phyloP scores from a whole-genome alignment of 2,329 filamentous ascomycete genomes.

The Talaromyces atroroseus region DNA sequence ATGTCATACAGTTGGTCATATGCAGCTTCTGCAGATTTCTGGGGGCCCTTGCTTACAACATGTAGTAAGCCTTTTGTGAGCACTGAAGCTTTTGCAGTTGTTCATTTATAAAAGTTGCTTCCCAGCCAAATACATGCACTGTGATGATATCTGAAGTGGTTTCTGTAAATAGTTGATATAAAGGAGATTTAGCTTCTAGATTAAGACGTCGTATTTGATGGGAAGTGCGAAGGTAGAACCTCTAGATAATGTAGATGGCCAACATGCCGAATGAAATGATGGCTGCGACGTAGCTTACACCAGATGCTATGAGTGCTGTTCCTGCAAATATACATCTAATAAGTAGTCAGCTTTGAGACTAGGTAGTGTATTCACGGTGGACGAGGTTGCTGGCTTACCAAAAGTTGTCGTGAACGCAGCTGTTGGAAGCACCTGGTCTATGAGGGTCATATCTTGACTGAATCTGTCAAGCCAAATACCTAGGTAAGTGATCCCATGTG shows the following conservation, averaged over 20 bases:
- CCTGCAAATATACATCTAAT: not conserved
- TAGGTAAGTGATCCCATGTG: no score
- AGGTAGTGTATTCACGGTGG: no score
- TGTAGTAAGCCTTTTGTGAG: no score
- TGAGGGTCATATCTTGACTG: constrained; percentile 25
- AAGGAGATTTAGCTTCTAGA: constrained; percentile 49
- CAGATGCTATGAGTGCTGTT: not conserved
- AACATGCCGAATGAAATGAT: constrained; percentile 41
- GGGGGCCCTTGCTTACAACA: no score
- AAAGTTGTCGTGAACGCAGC: not conserved
- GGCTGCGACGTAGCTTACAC: constrained; percentile 36
- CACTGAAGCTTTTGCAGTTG: no score
- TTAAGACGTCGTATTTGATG: constrained; percentile 51
- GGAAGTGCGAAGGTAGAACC: constrained; percentile 50
- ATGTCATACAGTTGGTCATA: no score
- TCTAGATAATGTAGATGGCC: constrained; percentile 43
- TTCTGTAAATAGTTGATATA: constrained; percentile 48
- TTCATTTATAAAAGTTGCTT: no score
- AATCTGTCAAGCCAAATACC: constrained; percentile 19
- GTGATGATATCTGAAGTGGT: constrained; percentile 19
- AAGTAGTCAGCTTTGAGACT: no score
- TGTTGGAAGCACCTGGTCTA: constrained; percentile 21
- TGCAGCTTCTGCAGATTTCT: no score
- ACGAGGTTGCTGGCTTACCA: not conserved
- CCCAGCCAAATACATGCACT: no score